phyloP scores from a whole-genome alignment of 2,329 filamentous ascomycete genomes.

The Pyricularia sp. region DNA sequence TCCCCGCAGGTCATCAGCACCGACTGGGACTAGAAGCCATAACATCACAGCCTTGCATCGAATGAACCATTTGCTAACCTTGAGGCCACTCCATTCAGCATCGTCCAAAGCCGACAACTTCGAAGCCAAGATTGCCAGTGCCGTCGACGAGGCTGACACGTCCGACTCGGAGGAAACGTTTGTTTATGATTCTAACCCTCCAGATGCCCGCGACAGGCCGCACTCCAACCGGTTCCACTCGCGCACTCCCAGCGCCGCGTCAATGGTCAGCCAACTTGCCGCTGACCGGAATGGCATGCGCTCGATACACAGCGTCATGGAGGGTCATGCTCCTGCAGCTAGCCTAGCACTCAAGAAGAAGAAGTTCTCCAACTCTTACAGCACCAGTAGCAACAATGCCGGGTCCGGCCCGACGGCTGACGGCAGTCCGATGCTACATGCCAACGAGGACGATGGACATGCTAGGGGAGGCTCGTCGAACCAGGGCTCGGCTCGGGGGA shows the following conservation, averaged over 20 bases:
- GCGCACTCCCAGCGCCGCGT: conserved; percentile 86
- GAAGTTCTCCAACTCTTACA: conserved; percentile 80
- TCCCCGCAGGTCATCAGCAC: conserved; percentile 11
- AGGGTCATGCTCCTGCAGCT: conserved; percentile 18
- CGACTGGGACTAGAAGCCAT: conserved; percentile 6
- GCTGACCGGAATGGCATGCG: conserved; percentile 44
- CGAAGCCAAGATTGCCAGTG: conserved; percentile 89
- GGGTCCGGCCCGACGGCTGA: conserved; percentile 24
- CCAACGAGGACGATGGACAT: conserved; percentile 54
- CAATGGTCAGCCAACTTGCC: conserved; percentile 53
- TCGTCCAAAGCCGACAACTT: conserved; percentile 97
- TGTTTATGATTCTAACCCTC: conserved; percentile 96
- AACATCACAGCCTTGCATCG: conserved; percentile 5
- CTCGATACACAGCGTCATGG: conserved; percentile 55
- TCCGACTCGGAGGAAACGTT: conserved; percentile 98
- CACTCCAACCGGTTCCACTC: conserved; percentile 63
- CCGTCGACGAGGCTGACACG: conserved; percentile 89
- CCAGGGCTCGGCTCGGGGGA: conserved; percentile 41
- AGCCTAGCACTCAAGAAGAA: conserved; percentile 64
- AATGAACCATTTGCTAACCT: conserved; percentile 32
- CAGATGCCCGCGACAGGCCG: conserved; percentile 48
- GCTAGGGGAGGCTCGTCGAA: conserved; percentile 41
- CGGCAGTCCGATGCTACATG: conserved; percentile 25
- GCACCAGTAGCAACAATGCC: conserved; percentile 40
- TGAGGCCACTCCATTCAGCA: conserved; percentile 34